phyloP scores from a whole-genome alignment of 192 early-diverging fungal species.

The Rhizoclosmatium sp. region DNA sequence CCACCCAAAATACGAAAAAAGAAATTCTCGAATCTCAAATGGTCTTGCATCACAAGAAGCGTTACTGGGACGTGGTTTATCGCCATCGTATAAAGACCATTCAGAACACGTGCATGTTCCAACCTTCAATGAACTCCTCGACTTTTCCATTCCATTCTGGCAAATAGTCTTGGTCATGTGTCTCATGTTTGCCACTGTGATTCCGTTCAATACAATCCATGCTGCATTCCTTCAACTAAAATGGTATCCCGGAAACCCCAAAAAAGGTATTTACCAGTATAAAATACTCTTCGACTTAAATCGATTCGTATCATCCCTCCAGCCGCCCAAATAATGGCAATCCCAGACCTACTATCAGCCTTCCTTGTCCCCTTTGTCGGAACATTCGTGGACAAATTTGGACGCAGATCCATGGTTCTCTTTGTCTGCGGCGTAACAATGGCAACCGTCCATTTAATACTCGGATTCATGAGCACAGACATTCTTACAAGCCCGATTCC shows the following conservation, averaged over 20 bases:
- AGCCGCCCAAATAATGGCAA: constrained; percentile 64
- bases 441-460: constrained; percentile 48
- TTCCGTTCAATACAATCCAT: constrained; percentile 73
- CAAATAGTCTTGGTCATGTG: constrained; percentile 54
- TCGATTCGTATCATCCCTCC: background rate
- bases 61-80: background rate
- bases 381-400: constrained; percentile 59
- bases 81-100: background rate
- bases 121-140: constrained; percentile 6
- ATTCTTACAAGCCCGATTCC: constrained; percentile 51
- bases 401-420: constrained; percentile 55
- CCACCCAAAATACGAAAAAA: too few species aligned
- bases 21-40: too few species aligned
- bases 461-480: constrained; percentile 43
- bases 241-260: constrained; percentile 62
- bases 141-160: constrained; percentile 59
- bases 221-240: constrained; percentile 61
- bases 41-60: background rate
- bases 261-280: constrained; percentile 33
- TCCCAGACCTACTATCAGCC: constrained; percentile 64
- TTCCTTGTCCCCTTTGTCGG: constrained; percentile 64
- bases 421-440: constrained; percentile 55
- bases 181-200: constrained; percentile 60
- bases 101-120: background rate
- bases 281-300: too few species aligned